phyloP scores from a whole-genome alignment of 1,284 basidiomycete species.

The Cryptococcus jaspeensis region DNA sequence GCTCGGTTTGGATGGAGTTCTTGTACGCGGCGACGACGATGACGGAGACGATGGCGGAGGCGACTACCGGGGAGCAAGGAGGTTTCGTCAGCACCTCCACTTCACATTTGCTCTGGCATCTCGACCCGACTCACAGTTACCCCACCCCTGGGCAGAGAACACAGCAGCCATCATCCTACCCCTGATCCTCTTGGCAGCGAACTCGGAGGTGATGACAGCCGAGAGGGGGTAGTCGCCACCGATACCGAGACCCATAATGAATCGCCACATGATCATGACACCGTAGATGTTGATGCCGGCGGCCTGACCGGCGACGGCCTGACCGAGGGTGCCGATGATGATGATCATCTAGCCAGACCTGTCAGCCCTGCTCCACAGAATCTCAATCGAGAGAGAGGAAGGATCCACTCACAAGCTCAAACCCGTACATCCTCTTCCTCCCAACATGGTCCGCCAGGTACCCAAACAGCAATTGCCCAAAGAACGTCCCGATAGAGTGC shows the following conservation, averaged over 20 bases:
- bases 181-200: constrained; percentile 66
- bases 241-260: constrained; percentile 54
- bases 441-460: constrained; percentile 53
- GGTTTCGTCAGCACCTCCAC: neutral
- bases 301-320: constrained; percentile 60
- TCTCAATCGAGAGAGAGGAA: no score
- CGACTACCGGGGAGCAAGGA: constrained; percentile 1
- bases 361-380: constrained; percentile 1
- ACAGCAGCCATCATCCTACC: constrained; percentile 57
- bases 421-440: constrained; percentile 55
- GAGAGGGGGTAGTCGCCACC: constrained; percentile 62
- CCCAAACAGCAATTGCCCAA: constrained; percentile 54
- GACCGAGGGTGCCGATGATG: constrained; percentile 48
- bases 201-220: constrained; percentile 61
- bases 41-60: constrained; percentile 66
- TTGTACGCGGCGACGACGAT: constrained; percentile 71
- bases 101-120: neutral
- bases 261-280: constrained; percentile 67
- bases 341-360: constrained; percentile 40
- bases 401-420: constrained; percentile 46
- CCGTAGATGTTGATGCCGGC: constrained; percentile 68
- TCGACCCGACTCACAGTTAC: constrained; percentile 44
- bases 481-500: constrained; percentile 55
- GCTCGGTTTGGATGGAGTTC: constrained; percentile 58
- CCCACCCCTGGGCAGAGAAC: constrained; percentile 57